Evolutionary conservation across 208 protist genomes (phyloP), one percentile per base, ranked within the genome.

Genomic region (Trypanosoma avium): DNA sequence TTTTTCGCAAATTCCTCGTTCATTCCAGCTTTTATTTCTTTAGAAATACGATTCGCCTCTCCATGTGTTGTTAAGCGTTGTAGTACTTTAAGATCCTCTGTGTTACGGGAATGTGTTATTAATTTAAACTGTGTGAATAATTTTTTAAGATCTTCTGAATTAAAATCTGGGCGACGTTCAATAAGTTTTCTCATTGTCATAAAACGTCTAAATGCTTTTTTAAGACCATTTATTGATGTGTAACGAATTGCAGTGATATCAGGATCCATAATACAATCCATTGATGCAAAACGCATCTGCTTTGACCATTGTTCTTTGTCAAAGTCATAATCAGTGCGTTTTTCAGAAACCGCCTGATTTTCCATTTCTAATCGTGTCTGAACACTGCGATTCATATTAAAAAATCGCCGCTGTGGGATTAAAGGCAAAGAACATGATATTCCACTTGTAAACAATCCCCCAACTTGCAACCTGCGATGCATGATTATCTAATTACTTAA

Each of bases 191-290:
- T 77, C 87, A 94, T 93, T 12, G 90, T 96, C 63, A 96, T 79
- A 42, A 92, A 96, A 1, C 87, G 86, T 10, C 77, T 63, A 49
- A 96, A 84, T 6, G 75, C 81, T 59, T 90, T 90, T 42, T 83
- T 86, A 43, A 88, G 50, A 15, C 90, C 90, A 0, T 57, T 24
- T 21, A 93, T 12, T 7, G 87, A 93, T 19, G 83, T 94, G 73
- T 93, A 94, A 50, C 79, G 77, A 43, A 96, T 91, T 27, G 84
- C 79, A 3, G 73, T 77, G 46, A 96, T 90, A 69, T 91, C 81
- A 17, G 90, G 90, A 71, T 96, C 85, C 81, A 96, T 92, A 63
- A 96, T 94, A 73, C 90, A 96, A 61, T 96, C 90, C 90, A 96
- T 93, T 6, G 87, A 91, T 17, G 81, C 85, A 73, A 93, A 90